These are phyloP conservation scores for Fragilaria radians DNA, from an alignment of 108 stramenopile species.

Conservation along the genomic window DNA sequence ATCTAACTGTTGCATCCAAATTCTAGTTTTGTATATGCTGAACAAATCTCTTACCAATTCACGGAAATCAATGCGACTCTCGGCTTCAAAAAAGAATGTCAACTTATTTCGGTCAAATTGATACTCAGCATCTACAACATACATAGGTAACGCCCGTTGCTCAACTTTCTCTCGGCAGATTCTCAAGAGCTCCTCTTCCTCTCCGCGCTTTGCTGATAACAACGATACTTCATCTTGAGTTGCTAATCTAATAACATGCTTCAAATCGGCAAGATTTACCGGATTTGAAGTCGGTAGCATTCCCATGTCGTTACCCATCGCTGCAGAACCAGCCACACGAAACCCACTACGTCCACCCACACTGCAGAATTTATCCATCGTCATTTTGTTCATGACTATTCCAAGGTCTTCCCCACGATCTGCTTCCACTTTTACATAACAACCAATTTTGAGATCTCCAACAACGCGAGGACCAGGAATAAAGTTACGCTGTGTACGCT, in stretches of 20 bases:
- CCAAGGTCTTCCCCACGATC: constrained; percentile 97
- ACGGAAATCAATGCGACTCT: constrained; percentile 93
- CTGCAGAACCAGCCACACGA: constrained; percentile 20
- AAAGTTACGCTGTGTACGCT: constrained; percentile 85
- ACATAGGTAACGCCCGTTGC: constrained; percentile 87
- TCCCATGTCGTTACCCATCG: constrained; percentile 22
- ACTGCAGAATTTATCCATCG: constrained; percentile 57
- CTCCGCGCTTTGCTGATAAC: constrained; percentile 74
- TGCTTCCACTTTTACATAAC: constrained; percentile 97
- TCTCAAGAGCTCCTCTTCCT: constrained; percentile 89
- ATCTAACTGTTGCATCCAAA: constrained; percentile 97
- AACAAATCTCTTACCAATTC: constrained; percentile 97
- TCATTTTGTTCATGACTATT: constrained; percentile 69
- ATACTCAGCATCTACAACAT: constrained; percentile 95
- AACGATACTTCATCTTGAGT: constrained; percentile 85
- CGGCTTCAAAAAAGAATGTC: constrained; percentile 96
- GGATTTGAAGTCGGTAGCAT: constrained; percentile 7
- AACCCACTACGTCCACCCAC: constrained; percentile 19
- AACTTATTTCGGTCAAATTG: constrained; percentile 97
- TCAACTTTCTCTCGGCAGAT: constrained; percentile 87
- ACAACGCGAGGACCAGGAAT: constrained; percentile 55
- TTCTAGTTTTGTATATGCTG: constrained; percentile 96
- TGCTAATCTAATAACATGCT: constrained; percentile 76
- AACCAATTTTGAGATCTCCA: constrained; percentile 80
- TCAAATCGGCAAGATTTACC: constrained; percentile 48